Conservation (phyloP, 2,329 filamentous ascomycete species). For the Verticillium nonalfalfae region DNA sequence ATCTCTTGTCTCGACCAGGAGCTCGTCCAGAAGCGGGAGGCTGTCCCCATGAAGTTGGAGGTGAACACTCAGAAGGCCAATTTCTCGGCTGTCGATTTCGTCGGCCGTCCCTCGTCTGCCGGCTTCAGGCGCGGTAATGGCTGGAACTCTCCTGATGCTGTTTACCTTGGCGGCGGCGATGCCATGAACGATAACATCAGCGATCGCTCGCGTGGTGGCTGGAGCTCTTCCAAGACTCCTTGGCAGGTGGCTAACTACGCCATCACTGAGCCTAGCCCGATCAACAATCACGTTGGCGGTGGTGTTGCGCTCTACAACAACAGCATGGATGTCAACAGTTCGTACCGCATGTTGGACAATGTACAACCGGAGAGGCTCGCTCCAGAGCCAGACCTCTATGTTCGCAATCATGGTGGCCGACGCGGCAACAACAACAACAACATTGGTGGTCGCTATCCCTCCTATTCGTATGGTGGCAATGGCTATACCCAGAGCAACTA, state of each 20-base stretch:
- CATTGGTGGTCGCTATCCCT: constrained; percentile 37
- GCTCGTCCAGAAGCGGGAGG: constrained; percentile 53
- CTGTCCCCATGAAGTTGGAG: constrained; percentile 46
- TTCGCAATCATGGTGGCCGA: constrained; percentile 34
- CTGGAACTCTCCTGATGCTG: constrained; percentile 50
- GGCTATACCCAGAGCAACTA: constrained; percentile 21
- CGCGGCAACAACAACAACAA: constrained; percentile 31
- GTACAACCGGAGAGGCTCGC: constrained; percentile 40
- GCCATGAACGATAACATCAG: constrained; percentile 43
- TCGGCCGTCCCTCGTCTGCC: not conserved
- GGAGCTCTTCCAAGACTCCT: constrained; percentile 41
- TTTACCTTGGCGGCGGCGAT: constrained; percentile 51
- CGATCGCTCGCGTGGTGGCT: constrained; percentile 42
- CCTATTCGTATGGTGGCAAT: constrained; percentile 22
- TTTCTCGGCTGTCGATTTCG: not conserved
- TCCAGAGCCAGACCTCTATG: constrained; percentile 41
- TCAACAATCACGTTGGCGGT: constrained; percentile 36
- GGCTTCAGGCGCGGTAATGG: constrained; percentile 29
- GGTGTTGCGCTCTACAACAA: constrained; percentile 30
- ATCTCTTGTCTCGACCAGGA: constrained; percentile 68
- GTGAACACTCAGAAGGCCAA: constrained; percentile 12
- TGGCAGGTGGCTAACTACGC: constrained; percentile 20
- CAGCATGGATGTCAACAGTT: constrained; percentile 31
- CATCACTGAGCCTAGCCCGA: constrained; percentile 28
- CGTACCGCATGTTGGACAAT: constrained; percentile 29